Evolutionary conservation across 2,329 filamentous ascomycete genomes (phyloP), one percentile per base, ranked within the genome.

Genomic region (Cytospora paraplurivora): DNA sequence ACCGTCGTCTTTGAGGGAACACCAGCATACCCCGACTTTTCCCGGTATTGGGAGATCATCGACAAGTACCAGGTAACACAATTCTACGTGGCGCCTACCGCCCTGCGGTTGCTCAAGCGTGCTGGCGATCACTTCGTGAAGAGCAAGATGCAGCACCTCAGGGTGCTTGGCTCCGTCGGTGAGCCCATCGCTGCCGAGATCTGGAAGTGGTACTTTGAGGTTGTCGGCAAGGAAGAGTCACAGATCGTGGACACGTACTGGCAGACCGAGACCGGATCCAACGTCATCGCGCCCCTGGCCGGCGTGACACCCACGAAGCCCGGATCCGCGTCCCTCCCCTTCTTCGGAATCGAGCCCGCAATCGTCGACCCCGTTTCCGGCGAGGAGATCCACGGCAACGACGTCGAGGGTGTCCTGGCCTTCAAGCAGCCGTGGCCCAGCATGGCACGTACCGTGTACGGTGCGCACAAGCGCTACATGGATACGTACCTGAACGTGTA

Each of bases 191-290:
- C 95, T 19, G 92, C 94, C 27, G 95, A 99, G 77, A 91, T 99
- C 65, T 99, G 95, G 95, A 98, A 98, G 81, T 99, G 95, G 95
- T 99, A 98, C 80, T 94, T 93, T 76, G 93, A 98, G 77, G 85
- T 90, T 70, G 93, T 99, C 59, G 95, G 95, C 73, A 96, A 93
- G 83, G 89, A 94, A 77, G 89, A 96, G 77, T 90, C 92, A 56
- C 95, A 99, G 74, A 84, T 99, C 76, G 89, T 97, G 62, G 95
- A 99, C 76, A 99, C 95, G 60, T 99, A 99, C 85, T 99, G 95
- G 95, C 95, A 99, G 86, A 99, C 95, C 59, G 95, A 99, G 82
- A 99, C 95, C 1, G 95, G 95, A 62, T 98, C 92, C 67, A 88
- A 99, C 78, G 93, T 97, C 72, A 98, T 99, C 75, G 92, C 93